phyloP scores from a whole-genome alignment of 2,329 filamentous ascomycete genomes.

The Scytalidium lignicola region DNA sequence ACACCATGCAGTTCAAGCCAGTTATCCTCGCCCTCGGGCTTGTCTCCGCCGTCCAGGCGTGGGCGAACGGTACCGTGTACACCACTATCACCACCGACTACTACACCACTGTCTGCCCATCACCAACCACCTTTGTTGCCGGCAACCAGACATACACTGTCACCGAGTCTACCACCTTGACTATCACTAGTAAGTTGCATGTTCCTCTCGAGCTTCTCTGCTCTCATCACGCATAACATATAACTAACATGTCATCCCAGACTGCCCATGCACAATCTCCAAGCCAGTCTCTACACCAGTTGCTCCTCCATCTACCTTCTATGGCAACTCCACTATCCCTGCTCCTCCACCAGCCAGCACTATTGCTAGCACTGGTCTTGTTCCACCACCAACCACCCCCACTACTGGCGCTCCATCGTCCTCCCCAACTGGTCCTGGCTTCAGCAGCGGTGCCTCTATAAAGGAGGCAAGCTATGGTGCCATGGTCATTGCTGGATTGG shows the following conservation, averaged over 20 bases:
- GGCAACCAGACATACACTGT: slow-evolving; percentile 14
- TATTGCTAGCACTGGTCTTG: not conserved
- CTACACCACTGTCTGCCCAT: slow-evolving; percentile 46
- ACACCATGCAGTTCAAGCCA: not conserved
- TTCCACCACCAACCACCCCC: not conserved
- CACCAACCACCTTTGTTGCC: slow-evolving; percentile 32
- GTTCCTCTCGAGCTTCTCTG: too few species aligned
- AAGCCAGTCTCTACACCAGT: slow-evolving; percentile 31
- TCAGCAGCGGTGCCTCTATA: not conserved
- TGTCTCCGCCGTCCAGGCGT: slow-evolving; percentile 1
- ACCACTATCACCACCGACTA: slow-evolving; percentile 25
- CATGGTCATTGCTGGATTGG: not conserved
- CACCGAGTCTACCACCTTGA: slow-evolving; percentile 36
- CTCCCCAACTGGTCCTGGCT: not conserved
- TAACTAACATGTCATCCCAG: slow-evolving; percentile 1
- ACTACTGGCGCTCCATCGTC: not conserved
- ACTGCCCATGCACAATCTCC: slow-evolving; percentile 35
- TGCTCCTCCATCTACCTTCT: not conserved
- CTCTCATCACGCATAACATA: too few species aligned
- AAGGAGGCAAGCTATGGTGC: not conserved
- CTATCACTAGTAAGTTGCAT: slow-evolving; percentile 29
- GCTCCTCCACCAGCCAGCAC: not conserved
- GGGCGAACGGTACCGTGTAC: not conserved
- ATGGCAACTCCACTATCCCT: not conserved
- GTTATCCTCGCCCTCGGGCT: slow-evolving; percentile 5